A percentile compares a stretch with the other conserved stretches of the same genome.
phyloP scores from a whole-genome alignment of 2,329 filamentous ascomycete genomes.

The Claviceps humidiphila region DNA sequence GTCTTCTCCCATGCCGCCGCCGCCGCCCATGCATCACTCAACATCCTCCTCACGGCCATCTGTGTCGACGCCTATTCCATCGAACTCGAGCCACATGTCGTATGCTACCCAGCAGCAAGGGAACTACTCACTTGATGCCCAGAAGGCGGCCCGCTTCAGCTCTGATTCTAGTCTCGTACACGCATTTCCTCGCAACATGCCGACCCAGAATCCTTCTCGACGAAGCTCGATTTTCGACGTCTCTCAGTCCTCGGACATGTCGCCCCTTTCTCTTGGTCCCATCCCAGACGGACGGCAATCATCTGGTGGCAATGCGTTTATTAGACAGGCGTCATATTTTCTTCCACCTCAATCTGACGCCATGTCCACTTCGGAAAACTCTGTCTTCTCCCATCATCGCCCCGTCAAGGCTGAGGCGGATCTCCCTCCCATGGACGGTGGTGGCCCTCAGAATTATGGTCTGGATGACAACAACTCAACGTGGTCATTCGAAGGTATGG shows the following conservation, averaged over 20 bases:
- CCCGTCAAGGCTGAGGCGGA: slow-evolving; percentile 10
- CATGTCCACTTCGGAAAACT: slow-evolving; percentile 6
- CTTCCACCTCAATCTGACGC: slow-evolving; percentile 8
- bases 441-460: slow-evolving; percentile 8
- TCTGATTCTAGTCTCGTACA: slow-evolving; percentile 9
- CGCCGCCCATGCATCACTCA: slow-evolving; percentile 1
- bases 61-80: slow-evolving; percentile 7
- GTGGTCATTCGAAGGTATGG: slow-evolving; percentile 10
- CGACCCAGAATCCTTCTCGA: slow-evolving; percentile 8
- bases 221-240: slow-evolving; percentile 12
- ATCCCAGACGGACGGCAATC: slow-evolving; percentile 7
- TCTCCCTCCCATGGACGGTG: slow-evolving; percentile 6
- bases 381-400: slow-evolving; percentile 10
- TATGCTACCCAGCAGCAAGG: slow-evolving; percentile 4
- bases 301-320: slow-evolving; percentile 2
- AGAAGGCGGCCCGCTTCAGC: slow-evolving; percentile 7
- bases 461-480: slow-evolving; percentile 7
- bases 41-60: slow-evolving; percentile 8
- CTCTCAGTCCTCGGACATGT: slow-evolving; percentile 8
- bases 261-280: slow-evolving; percentile 5
- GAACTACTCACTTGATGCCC: slow-evolving; percentile 12
- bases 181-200: slow-evolving; percentile 15
- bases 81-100: slow-evolving; percentile 1
- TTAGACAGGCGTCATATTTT: slow-evolving; percentile 9
- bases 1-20: background rate